These are phyloP conservation scores for Lentinula edodes DNA, from an alignment of 768 basidiomycete genomes.

Conservation along the genomic window DNA sequence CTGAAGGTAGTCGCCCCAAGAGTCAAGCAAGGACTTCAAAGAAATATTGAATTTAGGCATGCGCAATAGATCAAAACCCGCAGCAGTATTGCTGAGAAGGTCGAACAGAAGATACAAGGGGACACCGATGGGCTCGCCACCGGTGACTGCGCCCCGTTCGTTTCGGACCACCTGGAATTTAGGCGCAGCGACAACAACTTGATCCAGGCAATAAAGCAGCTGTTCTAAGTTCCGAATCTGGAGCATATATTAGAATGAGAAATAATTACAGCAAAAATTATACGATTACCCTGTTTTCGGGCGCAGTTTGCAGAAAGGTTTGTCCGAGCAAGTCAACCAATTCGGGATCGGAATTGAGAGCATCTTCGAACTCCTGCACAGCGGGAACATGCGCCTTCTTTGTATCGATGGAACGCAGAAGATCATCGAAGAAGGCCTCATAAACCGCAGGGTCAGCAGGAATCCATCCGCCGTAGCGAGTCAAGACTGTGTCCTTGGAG, in stretches of 20 bases:
- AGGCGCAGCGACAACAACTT: background rate
- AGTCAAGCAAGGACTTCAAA: background rate
- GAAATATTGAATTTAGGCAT: background rate
- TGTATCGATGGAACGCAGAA: background rate
- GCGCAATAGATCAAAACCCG: background rate
- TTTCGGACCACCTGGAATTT: background rate
- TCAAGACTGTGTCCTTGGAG: background rate
- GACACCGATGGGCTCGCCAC: slow-evolving; percentile 2
- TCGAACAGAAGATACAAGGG: slow-evolving; percentile 5
- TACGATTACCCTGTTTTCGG: background rate
- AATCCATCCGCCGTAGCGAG: slow-evolving; percentile 9
- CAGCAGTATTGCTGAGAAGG: slow-evolving; percentile 2
- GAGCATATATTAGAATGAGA: background rate
- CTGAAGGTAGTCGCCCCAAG: background rate
- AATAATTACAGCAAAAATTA: background rate
- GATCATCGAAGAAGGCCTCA: slow-evolving; percentile 2
- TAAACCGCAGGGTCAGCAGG: slow-evolving; percentile 1
- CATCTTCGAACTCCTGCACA: background rate
- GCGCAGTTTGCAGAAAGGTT: slow-evolving; percentile 2
- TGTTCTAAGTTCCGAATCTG: background rate
- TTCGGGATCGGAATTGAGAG: slow-evolving; percentile 4
- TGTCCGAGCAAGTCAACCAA: slow-evolving; percentile 5
- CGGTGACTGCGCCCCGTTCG: background rate
- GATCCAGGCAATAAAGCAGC: background rate
- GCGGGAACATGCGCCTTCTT: background rate